Evolutionary conservation across 228 moss, liverwort and hornwort genomes (phyloP).

Genomic region (Sphagnum fallax): DNA sequence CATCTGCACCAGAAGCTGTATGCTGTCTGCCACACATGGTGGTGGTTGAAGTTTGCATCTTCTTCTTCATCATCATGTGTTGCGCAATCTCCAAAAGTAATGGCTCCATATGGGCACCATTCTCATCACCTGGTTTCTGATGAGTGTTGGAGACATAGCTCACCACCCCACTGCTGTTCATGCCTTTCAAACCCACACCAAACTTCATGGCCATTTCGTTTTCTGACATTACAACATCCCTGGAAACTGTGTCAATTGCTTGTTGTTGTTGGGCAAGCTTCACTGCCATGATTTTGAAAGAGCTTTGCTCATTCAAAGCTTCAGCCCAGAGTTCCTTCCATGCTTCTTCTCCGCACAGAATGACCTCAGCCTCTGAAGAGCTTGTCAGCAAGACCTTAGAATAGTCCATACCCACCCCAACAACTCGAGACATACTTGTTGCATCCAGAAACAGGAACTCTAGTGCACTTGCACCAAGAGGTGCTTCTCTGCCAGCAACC

Average conservation of each 20-base stretch:
- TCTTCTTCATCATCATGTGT: background rate
- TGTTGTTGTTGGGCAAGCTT: background rate
- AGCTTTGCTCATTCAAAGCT: background rate
- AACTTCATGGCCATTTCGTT: background rate
- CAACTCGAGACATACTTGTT: slow-evolving; percentile 5
- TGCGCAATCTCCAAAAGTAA: slow-evolving; percentile 6
- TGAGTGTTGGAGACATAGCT: slow-evolving; percentile 1
- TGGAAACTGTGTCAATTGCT: background rate
- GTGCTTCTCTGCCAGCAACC: slow-evolving; percentile 4
- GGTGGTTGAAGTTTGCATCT: background rate
- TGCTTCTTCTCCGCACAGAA: background rate
- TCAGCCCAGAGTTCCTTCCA: slow-evolving; percentile 5
- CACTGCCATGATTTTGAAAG: slow-evolving; percentile 3
- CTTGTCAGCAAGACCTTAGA: slow-evolving; percentile 7
- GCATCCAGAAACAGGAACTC: slow-evolving; percentile 9
- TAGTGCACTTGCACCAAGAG: background rate
- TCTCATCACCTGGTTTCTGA: background rate
- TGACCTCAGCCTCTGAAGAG: background rate
- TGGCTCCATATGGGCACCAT: background rate
- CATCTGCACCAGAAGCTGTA: background rate
- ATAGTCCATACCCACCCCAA: slow-evolving; percentile 11
- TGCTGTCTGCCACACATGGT: slow-evolving; percentile 4
- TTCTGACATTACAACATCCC: too few species aligned
- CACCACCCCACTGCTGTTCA: background rate
- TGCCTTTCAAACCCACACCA: slow-evolving; percentile 5